These are phyloP conservation scores for Orbilia javanica DNA, from an alignment of 2,329 filamentous ascomycete species.

Conservation along the genomic window DNA sequence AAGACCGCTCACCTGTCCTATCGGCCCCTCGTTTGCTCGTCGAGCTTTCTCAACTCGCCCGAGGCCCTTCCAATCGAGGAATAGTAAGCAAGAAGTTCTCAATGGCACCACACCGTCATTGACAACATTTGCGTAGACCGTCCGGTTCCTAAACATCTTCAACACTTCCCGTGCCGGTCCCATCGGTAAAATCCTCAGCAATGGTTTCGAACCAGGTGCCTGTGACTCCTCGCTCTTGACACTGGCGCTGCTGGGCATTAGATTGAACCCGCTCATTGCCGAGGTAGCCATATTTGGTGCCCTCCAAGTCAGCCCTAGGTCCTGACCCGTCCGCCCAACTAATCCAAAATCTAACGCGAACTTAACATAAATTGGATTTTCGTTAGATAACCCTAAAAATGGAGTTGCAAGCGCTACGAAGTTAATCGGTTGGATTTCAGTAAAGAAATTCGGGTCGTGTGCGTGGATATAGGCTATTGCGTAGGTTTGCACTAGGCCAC, in stretches of 20 bases:
- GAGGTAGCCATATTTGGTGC: constrained; percentile 80
- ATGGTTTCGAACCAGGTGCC: constrained; percentile 86
- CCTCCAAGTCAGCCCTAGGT: constrained; percentile 93
- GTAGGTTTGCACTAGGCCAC: constrained; percentile 90
- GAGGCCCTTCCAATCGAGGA: constrained; percentile 94
- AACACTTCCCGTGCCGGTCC: constrained; percentile 90
- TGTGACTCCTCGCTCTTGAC: constrained; percentile 71
- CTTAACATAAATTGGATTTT: constrained; percentile 96
- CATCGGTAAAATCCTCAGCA: constrained; percentile 88
- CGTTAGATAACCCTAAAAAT: constrained; percentile 91
- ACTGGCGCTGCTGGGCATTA: constrained; percentile 47
- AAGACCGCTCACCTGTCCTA: constrained; percentile 87
- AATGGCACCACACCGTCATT: constrained; percentile 97
- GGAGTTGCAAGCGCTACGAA: constrained; percentile 90
- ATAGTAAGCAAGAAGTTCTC: constrained; percentile 93
- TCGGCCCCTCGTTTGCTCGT: constrained; percentile 74
- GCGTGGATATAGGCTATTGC: constrained; percentile 97
- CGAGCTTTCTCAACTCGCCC: constrained; percentile 94
- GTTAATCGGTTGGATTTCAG: constrained; percentile 86
- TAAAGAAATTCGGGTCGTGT: constrained; percentile 90
- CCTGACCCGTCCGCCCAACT: constrained; percentile 94
- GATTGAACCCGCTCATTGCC: constrained; percentile 68
- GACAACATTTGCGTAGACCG: constrained; percentile 95
- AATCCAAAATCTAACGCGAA: constrained; percentile 96
- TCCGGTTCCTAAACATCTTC: constrained; percentile 88